Percentiles rank a stretch among this genome's conserved stretches.
phyloP scores from a whole-genome alignment of 2,329 filamentous ascomycete genomes.

The Botrytis tulipae region DNA sequence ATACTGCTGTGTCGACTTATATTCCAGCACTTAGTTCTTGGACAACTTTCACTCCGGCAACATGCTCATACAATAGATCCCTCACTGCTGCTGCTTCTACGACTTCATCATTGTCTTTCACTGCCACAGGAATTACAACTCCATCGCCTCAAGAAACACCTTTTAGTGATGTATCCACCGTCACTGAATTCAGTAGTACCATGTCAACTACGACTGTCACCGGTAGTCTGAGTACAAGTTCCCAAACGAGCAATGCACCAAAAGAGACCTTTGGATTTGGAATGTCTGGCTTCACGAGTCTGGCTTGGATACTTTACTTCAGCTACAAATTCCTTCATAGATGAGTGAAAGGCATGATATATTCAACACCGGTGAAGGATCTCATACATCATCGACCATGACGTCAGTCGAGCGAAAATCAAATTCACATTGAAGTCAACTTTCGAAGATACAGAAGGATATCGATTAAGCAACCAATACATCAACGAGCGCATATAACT shows the following conservation, averaged over 20 bases:
- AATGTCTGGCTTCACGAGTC: neutral
- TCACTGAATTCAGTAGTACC: constrained; percentile 17
- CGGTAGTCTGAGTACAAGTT: neutral
- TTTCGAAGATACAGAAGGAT: neutral
- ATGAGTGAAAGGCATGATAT: neutral
- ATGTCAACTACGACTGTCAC: constrained; percentile 17
- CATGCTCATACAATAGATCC: constrained; percentile 8
- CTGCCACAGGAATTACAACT: neutral
- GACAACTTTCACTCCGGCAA: constrained; percentile 17
- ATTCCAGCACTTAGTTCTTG: constrained; percentile 10
- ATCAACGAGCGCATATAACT: neutral
- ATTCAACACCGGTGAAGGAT: neutral
- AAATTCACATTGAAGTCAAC: neutral
- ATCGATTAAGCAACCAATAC: neutral
- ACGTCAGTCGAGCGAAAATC: neutral
- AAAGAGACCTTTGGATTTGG: neutral
- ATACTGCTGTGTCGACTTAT: constrained; percentile 13
- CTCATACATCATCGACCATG: neutral
- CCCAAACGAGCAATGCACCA: constrained; percentile 9
- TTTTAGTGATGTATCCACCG: constrained; percentile 6
- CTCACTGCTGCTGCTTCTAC: neutral
- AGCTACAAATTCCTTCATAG: constrained; percentile 6
- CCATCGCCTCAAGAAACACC: neutral
- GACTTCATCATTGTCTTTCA: neutral
- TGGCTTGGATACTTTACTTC: constrained; percentile 19